Base-by-base conservation (phyloP, 768 basidiomycete genomes). In the Trametes coccinea region DNA sequence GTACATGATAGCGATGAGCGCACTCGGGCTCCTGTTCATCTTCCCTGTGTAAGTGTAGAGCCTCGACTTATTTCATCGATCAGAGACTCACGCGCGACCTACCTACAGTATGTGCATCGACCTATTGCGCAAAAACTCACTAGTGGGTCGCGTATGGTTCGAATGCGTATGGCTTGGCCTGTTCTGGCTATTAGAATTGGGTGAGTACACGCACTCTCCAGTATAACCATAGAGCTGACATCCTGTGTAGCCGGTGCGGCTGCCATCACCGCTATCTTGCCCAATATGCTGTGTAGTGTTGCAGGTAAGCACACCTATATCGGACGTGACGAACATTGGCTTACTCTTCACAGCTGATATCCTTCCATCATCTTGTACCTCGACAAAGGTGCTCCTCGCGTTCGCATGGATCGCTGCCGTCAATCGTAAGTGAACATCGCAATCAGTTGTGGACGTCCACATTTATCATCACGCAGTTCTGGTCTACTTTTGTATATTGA, bases 81-180 rank as follows among this genome's bases (percentile, higher is more conserved):
- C 22, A 22, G 22, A 22, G 22, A 22, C 22, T 22, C 22, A 22
- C 22, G 22, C 22, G 22, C 22, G 39, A 52, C 55, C 17, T 58
- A 48, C 16, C 52, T n/a, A 56, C 50, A 84, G 82, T 69, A 79
- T 82, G 47, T 86, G 87, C 63, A 70, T 84, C 41, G 88, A 90
- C 71, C 71, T 90, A 39, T 67, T 82, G 27, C 78, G 79, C 17
- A 78, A 74, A 61, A 74, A 81, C 70, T 72, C 82, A 6, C 70
- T 87, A 46, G 79, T 84, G 22, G 80, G 81, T 27, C 80, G 79
- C n/a, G 83, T 90, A 14, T 89, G 87, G 86, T 87, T 90, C 64
- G 90, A 92, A 69, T 82, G 81, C 65, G 49, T 72, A 27, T 91
- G 88, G 89, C 74, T 85, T 39, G 74, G 76, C 1, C 16, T 85